Evolutionary conservation across 164 flowering plant species (phyloP).

Genomic region (Magnolia changhungtana): DNA sequence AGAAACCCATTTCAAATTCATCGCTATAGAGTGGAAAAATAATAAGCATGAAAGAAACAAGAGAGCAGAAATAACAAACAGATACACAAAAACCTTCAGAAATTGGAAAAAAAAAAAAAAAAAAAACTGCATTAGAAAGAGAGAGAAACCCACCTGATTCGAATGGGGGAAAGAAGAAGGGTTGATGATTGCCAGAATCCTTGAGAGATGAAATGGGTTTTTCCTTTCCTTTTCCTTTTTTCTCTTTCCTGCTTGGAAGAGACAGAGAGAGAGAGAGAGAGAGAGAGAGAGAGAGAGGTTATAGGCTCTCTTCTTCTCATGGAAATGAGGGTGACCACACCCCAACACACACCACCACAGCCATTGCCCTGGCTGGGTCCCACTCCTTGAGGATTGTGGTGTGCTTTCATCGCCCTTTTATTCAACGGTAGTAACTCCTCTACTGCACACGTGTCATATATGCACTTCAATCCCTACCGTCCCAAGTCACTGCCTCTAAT

Average conservation of each 20-base stretch:
- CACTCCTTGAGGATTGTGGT: neutral
- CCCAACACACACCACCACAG: neutral
- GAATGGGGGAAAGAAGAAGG: neutral
- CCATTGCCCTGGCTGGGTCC: neutral
- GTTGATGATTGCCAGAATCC: neutral
- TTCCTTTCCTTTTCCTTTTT: neutral
- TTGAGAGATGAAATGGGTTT: neutral
- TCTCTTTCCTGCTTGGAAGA: too few relatives aligned
- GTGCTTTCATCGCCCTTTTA: too few relatives aligned
- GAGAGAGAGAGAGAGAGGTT: neutral
- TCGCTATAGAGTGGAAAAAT: neutral
- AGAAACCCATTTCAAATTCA: neutral
- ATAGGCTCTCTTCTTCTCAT: neutral
- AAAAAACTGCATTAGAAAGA: neutral
- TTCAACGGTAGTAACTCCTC: too few relatives aligned
- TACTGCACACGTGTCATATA: too few relatives aligned
- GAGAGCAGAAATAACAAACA: neutral
- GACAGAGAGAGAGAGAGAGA: neutral
- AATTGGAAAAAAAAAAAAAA: neutral
- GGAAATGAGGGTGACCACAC: slow-evolving; percentile 8
- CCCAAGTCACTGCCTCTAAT: too few relatives aligned
- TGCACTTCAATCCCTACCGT: too few relatives aligned
- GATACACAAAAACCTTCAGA: neutral
- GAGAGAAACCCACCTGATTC: neutral
- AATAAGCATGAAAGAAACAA: neutral